Percentiles rank a stretch among this genome's conserved stretches.
These are phyloP conservation scores for Cerioporus squamosus DNA, from an alignment of 1,284 basidiomycete genomes.

Conservation along the genomic window DNA sequence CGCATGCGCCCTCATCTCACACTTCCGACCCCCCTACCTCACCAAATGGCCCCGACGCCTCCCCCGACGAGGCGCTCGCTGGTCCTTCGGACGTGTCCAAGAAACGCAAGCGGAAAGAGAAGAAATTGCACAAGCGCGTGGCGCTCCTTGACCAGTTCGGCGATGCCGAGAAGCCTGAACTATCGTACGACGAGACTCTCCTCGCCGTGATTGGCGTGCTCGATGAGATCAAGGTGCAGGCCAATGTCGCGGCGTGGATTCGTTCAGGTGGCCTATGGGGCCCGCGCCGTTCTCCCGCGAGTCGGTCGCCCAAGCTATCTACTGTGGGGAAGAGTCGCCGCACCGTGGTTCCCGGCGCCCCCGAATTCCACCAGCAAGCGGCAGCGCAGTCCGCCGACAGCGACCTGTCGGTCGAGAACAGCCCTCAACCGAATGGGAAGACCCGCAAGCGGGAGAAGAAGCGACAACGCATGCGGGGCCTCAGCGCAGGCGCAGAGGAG, in stretches of 20 bases:
- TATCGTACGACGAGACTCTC: slow-evolving; percentile 58
- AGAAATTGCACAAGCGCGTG: slow-evolving; percentile 25
- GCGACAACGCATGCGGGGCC: slow-evolving; percentile 15
- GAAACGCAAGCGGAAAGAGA: slow-evolving; percentile 32
- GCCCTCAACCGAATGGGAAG: background rate
- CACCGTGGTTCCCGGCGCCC: background rate
- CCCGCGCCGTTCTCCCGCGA: slow-evolving; percentile 11
- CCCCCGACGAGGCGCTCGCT: background rate
- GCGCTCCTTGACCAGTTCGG: slow-evolving; percentile 14
- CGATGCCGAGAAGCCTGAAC: slow-evolving; percentile 16
- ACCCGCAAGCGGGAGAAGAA: slow-evolving; percentile 14
- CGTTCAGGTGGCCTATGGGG: slow-evolving; percentile 58
- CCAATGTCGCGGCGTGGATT: slow-evolving; percentile 74
- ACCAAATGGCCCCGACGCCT: background rate
- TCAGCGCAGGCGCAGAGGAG: slow-evolving; percentile 1
- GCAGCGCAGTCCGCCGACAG: slow-evolving; percentile 11
- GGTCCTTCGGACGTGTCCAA: slow-evolving; percentile 7
- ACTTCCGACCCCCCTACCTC: background rate
- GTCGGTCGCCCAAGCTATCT: background rate
- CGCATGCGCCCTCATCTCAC: background rate
- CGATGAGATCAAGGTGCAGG: slow-evolving; percentile 60
- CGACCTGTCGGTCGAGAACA: slow-evolving; percentile 16
- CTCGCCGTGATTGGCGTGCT: slow-evolving; percentile 76
- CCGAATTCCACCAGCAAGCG: background rate
- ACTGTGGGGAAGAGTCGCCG: background rate